phyloP scores from a whole-genome alignment of 345 rosid genomes.

The Hibiscus tridactylites region DNA sequence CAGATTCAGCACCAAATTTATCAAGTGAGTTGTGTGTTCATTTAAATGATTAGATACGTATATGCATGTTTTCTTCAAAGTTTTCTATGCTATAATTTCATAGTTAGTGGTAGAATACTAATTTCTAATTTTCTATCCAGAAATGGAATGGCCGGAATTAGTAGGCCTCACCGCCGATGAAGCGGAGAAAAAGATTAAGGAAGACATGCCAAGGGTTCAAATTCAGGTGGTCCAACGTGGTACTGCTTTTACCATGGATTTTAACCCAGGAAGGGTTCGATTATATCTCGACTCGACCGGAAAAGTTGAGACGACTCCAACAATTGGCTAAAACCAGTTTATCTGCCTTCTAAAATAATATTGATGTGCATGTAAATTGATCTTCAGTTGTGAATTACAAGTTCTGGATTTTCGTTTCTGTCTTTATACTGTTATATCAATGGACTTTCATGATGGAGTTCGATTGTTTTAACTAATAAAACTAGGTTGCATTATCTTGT shows the following conservation, averaged over 20 bases:
- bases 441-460: neutral
- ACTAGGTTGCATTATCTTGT: neutral
- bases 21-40: slow-evolving; percentile 17
- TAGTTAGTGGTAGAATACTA: no score
- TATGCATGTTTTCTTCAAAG: neutral
- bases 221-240: slow-evolving; percentile 5
- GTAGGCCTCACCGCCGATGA: slow-evolving; percentile 24
- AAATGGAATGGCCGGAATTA: slow-evolving; percentile 45
- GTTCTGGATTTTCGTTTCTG: neutral
- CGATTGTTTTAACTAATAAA: neutral
- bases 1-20: slow-evolving; percentile 5
- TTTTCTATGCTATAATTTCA: no score
- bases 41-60: no score
- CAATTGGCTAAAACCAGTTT: slow-evolving; percentile 6
- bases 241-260: slow-evolving; percentile 12
- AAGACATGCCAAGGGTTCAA: slow-evolving; percentile 1
- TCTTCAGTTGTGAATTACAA: no score
- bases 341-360: neutral
- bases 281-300: slow-evolving; percentile 1
- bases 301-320: slow-evolving; percentile 7
- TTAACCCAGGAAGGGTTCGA: slow-evolving; percentile 2
- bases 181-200: slow-evolving; percentile 9
- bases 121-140: neutral
- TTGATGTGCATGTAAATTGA: neutral
- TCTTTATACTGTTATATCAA: neutral